Percentiles rank a stretch among this genome's conserved stretches.
Evolutionary conservation across 805 yeast genomes (phyloP).

Genomic region (Ogataea zsoltii): DNA sequence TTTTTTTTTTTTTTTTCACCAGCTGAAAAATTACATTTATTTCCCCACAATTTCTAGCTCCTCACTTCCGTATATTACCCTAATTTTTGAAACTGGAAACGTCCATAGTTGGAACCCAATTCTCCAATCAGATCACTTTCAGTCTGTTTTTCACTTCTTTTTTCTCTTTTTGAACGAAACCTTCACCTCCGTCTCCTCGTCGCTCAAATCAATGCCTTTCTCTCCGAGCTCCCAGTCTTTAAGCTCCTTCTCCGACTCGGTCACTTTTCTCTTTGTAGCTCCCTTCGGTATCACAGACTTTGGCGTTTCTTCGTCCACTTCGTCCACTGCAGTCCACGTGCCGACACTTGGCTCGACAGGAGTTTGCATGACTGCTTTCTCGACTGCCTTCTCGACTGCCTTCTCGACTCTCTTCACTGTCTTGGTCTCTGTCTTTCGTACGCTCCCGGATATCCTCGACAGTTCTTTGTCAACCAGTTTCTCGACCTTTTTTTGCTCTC

Average conservation of each 20-base stretch:
- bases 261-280: slow-evolving; percentile 1
- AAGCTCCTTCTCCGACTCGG: slow-evolving; percentile 20
- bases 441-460: neutral
- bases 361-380: neutral
- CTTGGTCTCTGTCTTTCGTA: neutral
- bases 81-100: too few species aligned
- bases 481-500: slow-evolving; percentile 16
- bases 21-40: too few species aligned
- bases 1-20: too few species aligned
- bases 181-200: slow-evolving; percentile 5
- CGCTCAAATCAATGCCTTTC: slow-evolving; percentile 10
- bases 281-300: slow-evolving; percentile 1
- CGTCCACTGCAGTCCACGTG: neutral
- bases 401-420: neutral
- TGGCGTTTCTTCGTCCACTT: neutral
- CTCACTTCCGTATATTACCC: too few species aligned
- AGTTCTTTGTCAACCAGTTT: slow-evolving; percentile 16
- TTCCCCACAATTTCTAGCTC: too few species aligned
- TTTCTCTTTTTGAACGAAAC: slow-evolving; percentile 22
- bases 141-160: too few species aligned
- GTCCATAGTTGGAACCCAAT: too few species aligned
- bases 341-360: neutral
- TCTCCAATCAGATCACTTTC: too few species aligned
- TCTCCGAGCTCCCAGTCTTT: slow-evolving; percentile 31
- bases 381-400: too few species aligned